Evolutionary conservation across 768 basidiomycete species (phyloP), one percentile per base, ranked within the genome.

Genomic region (Leccinum disarticulatum): DNA sequence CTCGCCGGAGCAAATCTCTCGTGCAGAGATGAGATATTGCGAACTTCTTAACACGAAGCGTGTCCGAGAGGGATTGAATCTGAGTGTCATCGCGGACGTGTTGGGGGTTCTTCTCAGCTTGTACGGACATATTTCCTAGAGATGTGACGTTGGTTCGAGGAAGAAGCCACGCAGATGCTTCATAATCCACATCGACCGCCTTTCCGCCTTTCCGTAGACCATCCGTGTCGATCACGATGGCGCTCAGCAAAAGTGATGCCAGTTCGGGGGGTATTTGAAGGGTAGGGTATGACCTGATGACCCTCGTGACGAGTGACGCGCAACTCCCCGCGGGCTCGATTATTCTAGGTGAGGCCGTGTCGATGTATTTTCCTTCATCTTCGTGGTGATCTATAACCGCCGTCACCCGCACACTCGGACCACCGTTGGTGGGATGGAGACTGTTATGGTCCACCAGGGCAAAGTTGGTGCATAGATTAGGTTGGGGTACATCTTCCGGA

Each of bases 371-470:
- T 0, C 81, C 79, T 67, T 98, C 95, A 72, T 99, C 96, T 15
- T 80, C 86, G 68, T 98, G 95, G 69, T 99, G 96, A 71, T 99
- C 97, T 28, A 98, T 76, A 55, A 98, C 79, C 3, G 89, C 87
- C 0, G 83, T 78, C 10, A 98, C 92, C n/a, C 75, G 73, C 0
- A 78, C 74, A 36, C 72, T 68, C 0, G 78, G 73, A 3, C 60
- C 41, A 2, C 74, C 63, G 69, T 83, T 88, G 38, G 67, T 66
- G 1, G 76, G 66, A 28, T 72, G 74, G 22, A 97, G 80, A 7
- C 79, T 78, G 68, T 98, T 99, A 74, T 98, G 95, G 73, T 99
- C 97, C 48, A 98, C 93, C 17, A 99, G 80, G 0, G 86, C 90
- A 67, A 92, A 92, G 6, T 74, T 78, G 15, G 79, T 78, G 6